phyloP scores from a whole-genome alignment of 148 eudicot species.

The Chenopodium berlandieri region DNA sequence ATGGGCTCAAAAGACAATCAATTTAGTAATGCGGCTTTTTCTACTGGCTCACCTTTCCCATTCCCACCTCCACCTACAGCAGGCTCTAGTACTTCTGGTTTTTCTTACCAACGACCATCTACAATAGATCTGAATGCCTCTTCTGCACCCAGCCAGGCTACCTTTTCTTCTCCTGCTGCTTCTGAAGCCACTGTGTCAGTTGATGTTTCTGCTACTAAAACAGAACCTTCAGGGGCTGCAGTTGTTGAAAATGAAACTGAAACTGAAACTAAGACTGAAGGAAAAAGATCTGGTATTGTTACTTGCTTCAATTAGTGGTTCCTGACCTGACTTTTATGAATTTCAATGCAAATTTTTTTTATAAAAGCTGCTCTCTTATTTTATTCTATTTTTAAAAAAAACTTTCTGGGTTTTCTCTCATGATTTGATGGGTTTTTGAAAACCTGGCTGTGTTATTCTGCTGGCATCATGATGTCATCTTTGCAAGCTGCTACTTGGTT shows the following conservation, averaged over 20 bases:
- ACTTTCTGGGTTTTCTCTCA: background rate
- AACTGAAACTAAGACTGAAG: slow-evolving; percentile 39
- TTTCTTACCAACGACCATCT: slow-evolving; percentile 32
- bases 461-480: background rate
- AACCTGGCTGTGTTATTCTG: background rate
- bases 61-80: slow-evolving; percentile 53
- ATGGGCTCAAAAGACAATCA: slow-evolving; percentile 82
- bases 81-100: slow-evolving; percentile 35
- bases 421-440: slow-evolving; percentile 1
- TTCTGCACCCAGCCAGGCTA: slow-evolving; percentile 15
- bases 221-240: slow-evolving; percentile 40
- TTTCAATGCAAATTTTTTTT: background rate
- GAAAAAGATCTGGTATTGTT: slow-evolving; percentile 57
- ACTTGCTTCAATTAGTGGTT: background rate
- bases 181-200: slow-evolving; percentile 49
- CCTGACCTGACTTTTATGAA: background rate
- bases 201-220: slow-evolving; percentile 50
- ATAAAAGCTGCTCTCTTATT: background rate
- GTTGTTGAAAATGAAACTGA: slow-evolving; percentile 42
- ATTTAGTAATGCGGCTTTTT: slow-evolving; percentile 58
- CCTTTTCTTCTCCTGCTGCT: slow-evolving; percentile 41
- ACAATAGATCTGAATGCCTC: slow-evolving; percentile 25
- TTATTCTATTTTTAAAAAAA: background rate
- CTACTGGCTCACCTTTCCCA: slow-evolving; percentile 68
- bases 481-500: background rate